Conservation (phyloP, 2,329 filamentous ascomycete genomes). For the Apiospora aurea region DNA sequence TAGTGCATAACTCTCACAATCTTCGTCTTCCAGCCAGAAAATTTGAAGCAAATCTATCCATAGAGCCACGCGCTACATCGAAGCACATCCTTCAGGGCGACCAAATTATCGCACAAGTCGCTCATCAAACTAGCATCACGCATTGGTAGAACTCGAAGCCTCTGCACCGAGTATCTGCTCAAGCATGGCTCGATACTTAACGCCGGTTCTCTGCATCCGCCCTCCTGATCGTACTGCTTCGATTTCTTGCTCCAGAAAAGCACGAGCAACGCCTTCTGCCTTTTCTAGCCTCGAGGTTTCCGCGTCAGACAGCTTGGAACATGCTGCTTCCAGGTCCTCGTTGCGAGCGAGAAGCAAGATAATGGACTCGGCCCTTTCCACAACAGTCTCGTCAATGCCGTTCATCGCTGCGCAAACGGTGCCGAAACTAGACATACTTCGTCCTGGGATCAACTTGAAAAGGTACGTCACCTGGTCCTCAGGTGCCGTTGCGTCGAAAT, state of each 20-base stretch:
- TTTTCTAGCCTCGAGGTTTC: constrained; percentile 73
- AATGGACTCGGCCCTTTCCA: constrained; percentile 79
- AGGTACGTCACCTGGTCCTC: constrained; percentile 76
- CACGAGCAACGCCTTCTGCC: constrained; percentile 68
- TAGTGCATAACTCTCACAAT: neutral
- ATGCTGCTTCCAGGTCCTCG: constrained; percentile 78
- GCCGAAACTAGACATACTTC: constrained; percentile 83
- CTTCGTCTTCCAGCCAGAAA: neutral
- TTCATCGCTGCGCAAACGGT: constrained; percentile 86
- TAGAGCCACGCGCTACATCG: neutral
- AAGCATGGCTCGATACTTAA: constrained; percentile 37
- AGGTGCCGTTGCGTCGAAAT: constrained; percentile 55
- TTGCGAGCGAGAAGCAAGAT: constrained; percentile 72
- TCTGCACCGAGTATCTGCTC: constrained; percentile 33
- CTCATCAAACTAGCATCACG: constrained; percentile 10
- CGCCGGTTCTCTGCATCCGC: constrained; percentile 25
- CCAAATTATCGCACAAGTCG: neutral
- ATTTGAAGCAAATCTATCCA: neutral
- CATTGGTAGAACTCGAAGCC: constrained; percentile 18
- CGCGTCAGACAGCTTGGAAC: constrained; percentile 67
- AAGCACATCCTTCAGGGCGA: neutral
- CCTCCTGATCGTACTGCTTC: constrained; percentile 27
- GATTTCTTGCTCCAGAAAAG: constrained; percentile 60
- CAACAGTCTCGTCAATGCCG: constrained; percentile 75
- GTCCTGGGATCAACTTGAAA: constrained; percentile 72